These are phyloP conservation scores for Iris macrosiphon DNA, from an alignment of 106 monocot species.

Conservation along the genomic window DNA sequence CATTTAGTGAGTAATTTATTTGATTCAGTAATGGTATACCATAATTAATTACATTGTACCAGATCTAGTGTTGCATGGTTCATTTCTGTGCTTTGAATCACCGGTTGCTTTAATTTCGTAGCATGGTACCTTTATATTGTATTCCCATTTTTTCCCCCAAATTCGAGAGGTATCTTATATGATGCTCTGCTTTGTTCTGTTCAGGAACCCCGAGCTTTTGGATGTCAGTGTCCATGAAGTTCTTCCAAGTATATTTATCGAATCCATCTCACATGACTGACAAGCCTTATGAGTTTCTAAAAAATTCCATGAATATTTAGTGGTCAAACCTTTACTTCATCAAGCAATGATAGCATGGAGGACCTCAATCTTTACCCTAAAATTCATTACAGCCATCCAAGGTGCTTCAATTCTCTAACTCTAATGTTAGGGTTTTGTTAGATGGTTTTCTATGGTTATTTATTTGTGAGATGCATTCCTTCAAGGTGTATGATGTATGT, in stretches of 20 bases:
- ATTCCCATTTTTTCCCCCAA: neutral
- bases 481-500: no score
- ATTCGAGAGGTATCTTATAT: neutral
- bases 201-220: slow-evolving; percentile 72
- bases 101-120: neutral
- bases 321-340: neutral
- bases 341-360: neutral
- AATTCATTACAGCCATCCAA: neutral
- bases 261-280: slow-evolving; percentile 7
- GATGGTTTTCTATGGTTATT: slow-evolving; percentile 1
- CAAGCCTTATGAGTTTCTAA: slow-evolving; percentile 3
- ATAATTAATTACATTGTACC: no score
- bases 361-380: neutral
- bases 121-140: neutral
- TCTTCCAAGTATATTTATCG: slow-evolving; percentile 69
- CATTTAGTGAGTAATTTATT: neutral
- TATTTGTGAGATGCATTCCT: neutral
- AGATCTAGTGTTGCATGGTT: no score
- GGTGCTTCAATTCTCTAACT: slow-evolving; percentile 14
- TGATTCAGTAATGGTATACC: neutral
- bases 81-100: no score
- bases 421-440: slow-evolving; percentile 1
- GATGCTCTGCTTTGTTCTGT: neutral
- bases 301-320: neutral
- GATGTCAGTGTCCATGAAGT: slow-evolving; percentile 80